These are phyloP conservation scores for Stagonosporopsis tanaceti DNA, from an alignment of 2,329 filamentous ascomycete species.

Conservation along the genomic window DNA sequence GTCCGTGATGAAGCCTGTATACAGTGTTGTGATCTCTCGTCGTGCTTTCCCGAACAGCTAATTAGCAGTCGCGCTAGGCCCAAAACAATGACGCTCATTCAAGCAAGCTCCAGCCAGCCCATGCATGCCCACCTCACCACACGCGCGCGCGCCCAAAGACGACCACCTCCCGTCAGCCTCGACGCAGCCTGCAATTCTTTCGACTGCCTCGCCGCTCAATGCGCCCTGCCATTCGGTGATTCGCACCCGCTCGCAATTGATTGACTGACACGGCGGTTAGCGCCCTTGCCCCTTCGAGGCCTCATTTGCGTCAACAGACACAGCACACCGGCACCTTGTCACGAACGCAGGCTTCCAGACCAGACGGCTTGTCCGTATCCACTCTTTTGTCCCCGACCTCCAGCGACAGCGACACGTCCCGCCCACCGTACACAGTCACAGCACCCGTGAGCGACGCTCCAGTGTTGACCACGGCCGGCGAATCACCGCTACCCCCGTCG, in stretches of 20 bases:
- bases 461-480: slow-evolving; percentile 54
- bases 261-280: slow-evolving; percentile 32
- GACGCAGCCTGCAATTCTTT: slow-evolving; percentile 23
- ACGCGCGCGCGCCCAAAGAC: slow-evolving; percentile 24
- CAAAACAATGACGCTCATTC: slow-evolving; percentile 25
- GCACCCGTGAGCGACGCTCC: slow-evolving; percentile 48
- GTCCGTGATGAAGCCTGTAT: slow-evolving; percentile 1
- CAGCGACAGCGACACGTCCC: slow-evolving; percentile 26
- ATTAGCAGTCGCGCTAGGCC: slow-evolving; percentile 33
- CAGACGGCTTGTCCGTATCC: slow-evolving; percentile 56
- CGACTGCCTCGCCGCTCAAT: slow-evolving; percentile 31
- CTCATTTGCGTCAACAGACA: slow-evolving; percentile 25
- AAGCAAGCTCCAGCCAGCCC: slow-evolving; percentile 20
- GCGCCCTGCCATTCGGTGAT: slow-evolving; percentile 36
- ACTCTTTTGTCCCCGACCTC: slow-evolving; percentile 49
- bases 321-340: slow-evolving; percentile 54
- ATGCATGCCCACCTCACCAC: slow-evolving; percentile 26
- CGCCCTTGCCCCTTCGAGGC: slow-evolving; percentile 38
- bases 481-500: slow-evolving; percentile 65
- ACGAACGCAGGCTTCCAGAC: slow-evolving; percentile 51
- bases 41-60: slow-evolving; percentile 18
- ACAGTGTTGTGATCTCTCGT: slow-evolving; percentile 16
- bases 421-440: slow-evolving; percentile 39
- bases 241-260: slow-evolving; percentile 34
- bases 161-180: slow-evolving; percentile 17